Conservation (phyloP, 176 grass and related monocot genomes). For the Olyra latifolia region DNA sequence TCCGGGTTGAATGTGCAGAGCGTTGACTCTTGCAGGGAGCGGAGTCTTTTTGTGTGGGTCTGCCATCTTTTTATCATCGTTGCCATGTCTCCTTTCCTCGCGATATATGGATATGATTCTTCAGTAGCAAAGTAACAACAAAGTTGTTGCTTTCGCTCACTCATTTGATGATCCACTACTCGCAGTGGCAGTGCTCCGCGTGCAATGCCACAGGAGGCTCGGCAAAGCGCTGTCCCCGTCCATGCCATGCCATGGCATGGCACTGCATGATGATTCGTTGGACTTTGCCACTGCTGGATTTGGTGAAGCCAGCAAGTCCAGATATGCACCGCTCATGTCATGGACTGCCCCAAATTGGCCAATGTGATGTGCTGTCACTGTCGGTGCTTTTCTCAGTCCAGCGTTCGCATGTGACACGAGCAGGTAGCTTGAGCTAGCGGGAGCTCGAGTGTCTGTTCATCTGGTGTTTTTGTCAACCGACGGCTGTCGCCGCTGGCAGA, state of each 20-base stretch:
- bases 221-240: not conserved
- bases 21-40: not conserved
- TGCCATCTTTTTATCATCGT: not conserved
- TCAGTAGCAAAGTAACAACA: not conserved
- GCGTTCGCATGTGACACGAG: no score
- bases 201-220: no score
- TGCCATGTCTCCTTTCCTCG: not conserved
- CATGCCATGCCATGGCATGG: not conserved
- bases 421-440: no score
- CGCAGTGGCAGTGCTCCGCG: no score
- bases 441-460: no score
- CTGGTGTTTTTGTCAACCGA: no score
- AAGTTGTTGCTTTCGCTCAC: not conserved
- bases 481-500: no score
- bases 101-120: not conserved
- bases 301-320: not conserved
- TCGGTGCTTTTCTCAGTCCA: no score
- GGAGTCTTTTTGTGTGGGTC: not conserved
- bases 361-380: no score
- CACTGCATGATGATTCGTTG: not conserved
- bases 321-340: no score
- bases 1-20: not conserved
- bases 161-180: not conserved
- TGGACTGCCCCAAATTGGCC: no score
- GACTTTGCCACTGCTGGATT: not conserved